A percentile compares a stretch with the other conserved stretches of the same genome.
Evolutionary conservation across 768 basidiomycete species (phyloP).

Genomic region (Boletus fagicola): DNA sequence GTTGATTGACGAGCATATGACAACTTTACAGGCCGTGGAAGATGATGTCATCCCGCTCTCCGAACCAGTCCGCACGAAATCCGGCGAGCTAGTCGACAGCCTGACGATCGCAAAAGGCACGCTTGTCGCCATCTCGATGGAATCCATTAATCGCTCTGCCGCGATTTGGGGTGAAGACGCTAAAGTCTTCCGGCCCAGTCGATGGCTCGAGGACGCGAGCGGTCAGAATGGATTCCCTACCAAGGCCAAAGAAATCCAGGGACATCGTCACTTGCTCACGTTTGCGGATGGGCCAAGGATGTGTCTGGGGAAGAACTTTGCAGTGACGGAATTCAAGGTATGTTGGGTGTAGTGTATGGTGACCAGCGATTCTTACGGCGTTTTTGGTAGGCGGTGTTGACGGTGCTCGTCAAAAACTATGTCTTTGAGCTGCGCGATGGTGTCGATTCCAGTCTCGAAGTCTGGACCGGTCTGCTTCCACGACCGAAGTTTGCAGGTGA

Average conservation of each 20-base stretch:
- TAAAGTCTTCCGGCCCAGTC: constrained; percentile 55
- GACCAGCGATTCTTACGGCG: neutral
- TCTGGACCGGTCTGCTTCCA: neutral
- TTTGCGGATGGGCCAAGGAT: constrained; percentile 49
- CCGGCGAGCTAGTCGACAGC: constrained; percentile 38
- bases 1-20: neutral
- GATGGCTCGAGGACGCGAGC: constrained; percentile 49
- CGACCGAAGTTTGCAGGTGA: constrained; percentile 16
- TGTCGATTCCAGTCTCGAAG: constrained; percentile 15
- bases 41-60: constrained; percentile 45
- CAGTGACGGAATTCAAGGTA: constrained; percentile 39
- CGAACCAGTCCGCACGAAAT: constrained; percentile 42
- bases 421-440: constrained; percentile 38
- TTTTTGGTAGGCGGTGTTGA: constrained; percentile 39
- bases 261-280: constrained; percentile 49
- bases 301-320: constrained; percentile 51
- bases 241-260: constrained; percentile 42
- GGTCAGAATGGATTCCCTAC: constrained; percentile 19
- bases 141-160: constrained; percentile 48
- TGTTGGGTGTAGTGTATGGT: neutral
- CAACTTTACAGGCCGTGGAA: constrained; percentile 36
- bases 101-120: constrained; percentile 50
- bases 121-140: constrained; percentile 41
- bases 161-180: constrained; percentile 62
- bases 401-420: constrained; percentile 43